A percentile compares a stretch with the other conserved stretches of the same genome.
Evolutionary conservation across 352 stramenopile genomes (phyloP).

Genomic region (Globisporangium cylindrosporum): DNA sequence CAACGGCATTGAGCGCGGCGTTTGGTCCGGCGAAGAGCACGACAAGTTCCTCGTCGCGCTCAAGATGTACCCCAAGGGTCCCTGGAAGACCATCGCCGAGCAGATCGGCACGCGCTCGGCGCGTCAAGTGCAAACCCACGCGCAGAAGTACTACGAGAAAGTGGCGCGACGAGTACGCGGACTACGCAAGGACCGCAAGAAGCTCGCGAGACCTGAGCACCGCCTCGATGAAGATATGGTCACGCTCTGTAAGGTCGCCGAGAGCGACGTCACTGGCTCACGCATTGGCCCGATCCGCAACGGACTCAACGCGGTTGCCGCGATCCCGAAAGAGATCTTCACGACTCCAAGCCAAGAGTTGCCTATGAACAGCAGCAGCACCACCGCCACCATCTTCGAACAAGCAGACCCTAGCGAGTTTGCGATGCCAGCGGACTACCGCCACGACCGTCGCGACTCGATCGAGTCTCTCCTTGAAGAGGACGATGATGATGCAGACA

Average conservation of each 20-base stretch:
- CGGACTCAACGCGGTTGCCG: constrained; percentile 12
- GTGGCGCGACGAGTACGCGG: constrained; percentile 57
- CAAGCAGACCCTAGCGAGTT: neutral
- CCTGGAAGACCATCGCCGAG: constrained; percentile 32
- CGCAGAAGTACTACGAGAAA: constrained; percentile 70
- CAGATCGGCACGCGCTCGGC: constrained; percentile 39
- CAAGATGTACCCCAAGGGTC: constrained; percentile 24
- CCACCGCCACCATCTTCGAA: neutral
- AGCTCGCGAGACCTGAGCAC: constrained; percentile 49
- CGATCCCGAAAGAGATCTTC: constrained; percentile 17
- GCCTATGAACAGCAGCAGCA: neutral
- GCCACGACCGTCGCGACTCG: constrained; percentile 11
- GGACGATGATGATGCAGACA: constrained; percentile 7
- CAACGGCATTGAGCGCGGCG: constrained; percentile 9
- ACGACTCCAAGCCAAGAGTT: neutral
- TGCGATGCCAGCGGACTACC: constrained; percentile 7
- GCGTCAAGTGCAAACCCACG: constrained; percentile 63
- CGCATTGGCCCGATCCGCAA: constrained; percentile 16
- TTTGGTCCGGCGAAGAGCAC: constrained; percentile 35
- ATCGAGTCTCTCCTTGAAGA: constrained; percentile 21
- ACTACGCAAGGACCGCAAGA: constrained; percentile 54
- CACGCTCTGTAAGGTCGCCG: constrained; percentile 9
- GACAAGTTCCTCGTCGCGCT: constrained; percentile 29
- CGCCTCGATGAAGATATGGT: constrained; percentile 47
- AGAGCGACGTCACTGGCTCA: constrained; percentile 19